A percentile compares a stretch with the other conserved stretches of the same genome.
phyloP scores from a whole-genome alignment of 2,329 filamentous ascomycete species.

The Gyromitra esculenta region DNA sequence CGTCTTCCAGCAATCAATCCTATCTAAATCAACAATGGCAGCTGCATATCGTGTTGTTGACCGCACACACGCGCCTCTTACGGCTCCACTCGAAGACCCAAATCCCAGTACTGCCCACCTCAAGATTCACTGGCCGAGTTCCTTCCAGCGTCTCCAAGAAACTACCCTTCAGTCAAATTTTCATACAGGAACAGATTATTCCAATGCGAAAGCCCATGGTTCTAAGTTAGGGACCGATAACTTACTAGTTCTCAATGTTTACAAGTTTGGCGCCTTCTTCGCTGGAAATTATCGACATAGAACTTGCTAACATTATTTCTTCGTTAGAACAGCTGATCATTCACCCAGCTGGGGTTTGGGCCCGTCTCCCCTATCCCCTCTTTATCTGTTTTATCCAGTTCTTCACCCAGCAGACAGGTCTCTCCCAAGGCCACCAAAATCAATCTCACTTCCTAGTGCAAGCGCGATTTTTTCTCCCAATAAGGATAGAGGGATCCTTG shows the following conservation, averaged over 20 bases:
- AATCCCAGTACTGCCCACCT: constrained; percentile 37
- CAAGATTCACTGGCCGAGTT: constrained; percentile 40
- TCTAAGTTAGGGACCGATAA: constrained; percentile 11
- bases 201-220: neutral
- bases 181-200: constrained; percentile 17
- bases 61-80: constrained; percentile 41
- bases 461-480: constrained; percentile 4
- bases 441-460: neutral
- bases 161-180: constrained; percentile 23
- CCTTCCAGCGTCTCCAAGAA: constrained; percentile 41
- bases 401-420: constrained; percentile 37
- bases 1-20: neutral
- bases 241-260: constrained; percentile 42
- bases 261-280: constrained; percentile 26
- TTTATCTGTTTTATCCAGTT: constrained; percentile 42
- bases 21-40: constrained; percentile 28
- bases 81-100: constrained; percentile 33
- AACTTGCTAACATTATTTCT: neutral
- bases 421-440: constrained; percentile 13
- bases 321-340: constrained; percentile 24
- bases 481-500: neutral
- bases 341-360: constrained; percentile 40
- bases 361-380: constrained; percentile 41
- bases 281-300: neutral
- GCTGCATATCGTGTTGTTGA: constrained; percentile 45